These are phyloP conservation scores for Vitrella brassicaformis DNA, from an alignment of 73 alveolate genomes.

Conservation along the genomic window DNA sequence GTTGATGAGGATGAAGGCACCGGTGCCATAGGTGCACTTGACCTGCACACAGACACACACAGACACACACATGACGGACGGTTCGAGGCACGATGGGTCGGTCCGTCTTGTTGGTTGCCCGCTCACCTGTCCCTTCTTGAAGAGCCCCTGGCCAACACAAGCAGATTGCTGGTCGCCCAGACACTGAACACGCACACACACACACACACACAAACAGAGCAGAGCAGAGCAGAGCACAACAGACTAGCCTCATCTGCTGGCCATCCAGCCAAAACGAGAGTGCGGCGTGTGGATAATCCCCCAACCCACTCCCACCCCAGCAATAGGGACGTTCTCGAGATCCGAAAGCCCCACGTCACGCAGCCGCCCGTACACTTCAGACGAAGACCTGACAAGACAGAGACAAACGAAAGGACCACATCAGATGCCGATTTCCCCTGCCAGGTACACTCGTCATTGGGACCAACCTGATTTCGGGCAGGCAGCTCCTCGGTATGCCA, in stretches of 20 bases:
- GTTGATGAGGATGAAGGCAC: conserved; percentile 53
- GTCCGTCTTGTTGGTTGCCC: too few relatives aligned
- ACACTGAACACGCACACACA: too few relatives aligned
- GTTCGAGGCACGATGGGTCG: conserved; percentile 34
- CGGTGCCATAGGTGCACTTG: conserved; percentile 67
- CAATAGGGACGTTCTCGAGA: conserved; percentile 42
- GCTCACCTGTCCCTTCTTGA: background rate
- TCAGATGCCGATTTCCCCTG: too few relatives aligned
- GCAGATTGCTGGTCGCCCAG: conserved; percentile 70
- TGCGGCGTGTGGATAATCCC: too few relatives aligned
- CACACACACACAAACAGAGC: background rate
- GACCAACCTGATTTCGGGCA: conserved; percentile 43
- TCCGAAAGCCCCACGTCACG: background rate
- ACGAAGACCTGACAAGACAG: too few relatives aligned
- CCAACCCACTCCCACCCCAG: too few relatives aligned
- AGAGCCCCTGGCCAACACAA: conserved; percentile 37
- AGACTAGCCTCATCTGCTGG: background rate
- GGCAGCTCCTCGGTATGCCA: conserved; percentile 32
- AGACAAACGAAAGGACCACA: too few relatives aligned
- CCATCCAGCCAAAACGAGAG: too few relatives aligned
- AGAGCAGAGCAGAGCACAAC: background rate
- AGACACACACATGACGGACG: too few relatives aligned
- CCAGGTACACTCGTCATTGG: too few relatives aligned
- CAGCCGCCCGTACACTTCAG: conserved; percentile 38
- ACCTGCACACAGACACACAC: too few relatives aligned